Evolutionary conservation across 306 rosid genomes (phyloP).

Genomic region (Medicago arabica): DNA sequence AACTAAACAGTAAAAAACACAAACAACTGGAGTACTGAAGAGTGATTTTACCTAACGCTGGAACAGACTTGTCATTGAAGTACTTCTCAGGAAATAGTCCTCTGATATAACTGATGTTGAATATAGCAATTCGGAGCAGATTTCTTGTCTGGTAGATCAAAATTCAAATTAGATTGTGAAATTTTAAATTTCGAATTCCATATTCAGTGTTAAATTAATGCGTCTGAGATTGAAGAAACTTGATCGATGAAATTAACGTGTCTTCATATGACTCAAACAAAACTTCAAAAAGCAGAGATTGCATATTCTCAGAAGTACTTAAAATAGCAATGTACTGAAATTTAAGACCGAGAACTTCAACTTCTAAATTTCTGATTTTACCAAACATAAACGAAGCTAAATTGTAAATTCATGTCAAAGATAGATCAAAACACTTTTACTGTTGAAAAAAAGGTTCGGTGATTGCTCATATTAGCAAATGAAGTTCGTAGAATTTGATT

Average conservation of each 20-base stretch:
- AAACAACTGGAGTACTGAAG: neutral
- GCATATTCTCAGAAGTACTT: neutral
- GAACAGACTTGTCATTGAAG: constrained; percentile 90
- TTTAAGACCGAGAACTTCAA: neutral
- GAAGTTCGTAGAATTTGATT: constrained; percentile 26
- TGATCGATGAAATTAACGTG: neutral
- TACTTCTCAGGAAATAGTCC: constrained; percentile 96
- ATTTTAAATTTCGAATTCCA: constrained; percentile 21
- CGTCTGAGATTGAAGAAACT: constrained; percentile 7
- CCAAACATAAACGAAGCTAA: neutral
- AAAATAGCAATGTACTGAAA: constrained; percentile 18
- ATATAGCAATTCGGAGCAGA: constrained; percentile 93
- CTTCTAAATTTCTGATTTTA: constrained; percentile 24
- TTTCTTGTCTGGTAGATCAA: constrained; percentile 74
- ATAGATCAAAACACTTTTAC: neutral
- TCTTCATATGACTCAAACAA: constrained; percentile 4
- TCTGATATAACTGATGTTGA: constrained; percentile 93
- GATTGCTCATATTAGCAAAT: neutral
- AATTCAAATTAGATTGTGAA: constrained; percentile 29
- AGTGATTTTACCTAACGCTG: constrained; percentile 76
- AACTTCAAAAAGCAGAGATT: constrained; percentile 14
- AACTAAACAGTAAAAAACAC: neutral
- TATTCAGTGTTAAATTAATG: constrained; percentile 19
- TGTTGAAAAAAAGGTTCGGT: neutral
- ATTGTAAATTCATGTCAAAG: neutral